Conservation (phyloP, 345 rosid species). For the Acer saccharum region DNA sequence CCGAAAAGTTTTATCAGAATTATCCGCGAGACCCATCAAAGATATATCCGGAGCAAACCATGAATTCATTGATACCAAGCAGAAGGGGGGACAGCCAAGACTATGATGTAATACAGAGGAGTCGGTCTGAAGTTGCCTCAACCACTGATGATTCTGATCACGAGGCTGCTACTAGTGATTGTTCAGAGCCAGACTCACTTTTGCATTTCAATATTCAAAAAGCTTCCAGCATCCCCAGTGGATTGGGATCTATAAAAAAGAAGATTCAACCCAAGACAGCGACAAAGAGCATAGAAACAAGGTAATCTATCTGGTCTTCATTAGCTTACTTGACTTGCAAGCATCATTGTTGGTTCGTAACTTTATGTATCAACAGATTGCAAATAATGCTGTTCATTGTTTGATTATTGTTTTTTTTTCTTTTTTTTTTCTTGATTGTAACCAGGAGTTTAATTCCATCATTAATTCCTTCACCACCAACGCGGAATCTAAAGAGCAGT, state of each 20-base stretch:
- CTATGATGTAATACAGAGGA: slow-evolving; percentile 41
- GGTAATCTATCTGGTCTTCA: slow-evolving; percentile 33
- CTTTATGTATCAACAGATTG: too few relatives aligned
- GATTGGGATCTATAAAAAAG: slow-evolving; percentile 48
- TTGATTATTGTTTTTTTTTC: too few relatives aligned
- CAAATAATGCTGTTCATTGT: neutral
- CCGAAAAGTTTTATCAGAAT: slow-evolving; percentile 25
- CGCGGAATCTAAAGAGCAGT: slow-evolving; percentile 44
- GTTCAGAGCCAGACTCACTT: slow-evolving; percentile 66
- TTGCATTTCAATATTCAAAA: slow-evolving; percentile 62
- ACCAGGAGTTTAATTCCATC: slow-evolving; percentile 76
- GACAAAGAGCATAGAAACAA: slow-evolving; percentile 45
- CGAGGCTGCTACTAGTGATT: slow-evolving; percentile 71
- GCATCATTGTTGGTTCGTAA: neutral
- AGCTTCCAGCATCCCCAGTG: slow-evolving; percentile 38
- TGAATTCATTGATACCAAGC: slow-evolving; percentile 25
- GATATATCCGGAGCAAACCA: slow-evolving; percentile 43
- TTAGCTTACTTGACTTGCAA: neutral
- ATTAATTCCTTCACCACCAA: slow-evolving; percentile 61
- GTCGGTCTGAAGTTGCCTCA: slow-evolving; percentile 28
- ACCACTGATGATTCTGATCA: slow-evolving; percentile 59
- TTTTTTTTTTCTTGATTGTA: slow-evolving; percentile 6
- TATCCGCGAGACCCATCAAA: slow-evolving; percentile 34
- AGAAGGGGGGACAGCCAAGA: slow-evolving; percentile 53
- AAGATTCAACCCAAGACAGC: slow-evolving; percentile 50